Base-by-base conservation (phyloP, 257 asterid species). In the Rubia yunnanensis region DNA sequence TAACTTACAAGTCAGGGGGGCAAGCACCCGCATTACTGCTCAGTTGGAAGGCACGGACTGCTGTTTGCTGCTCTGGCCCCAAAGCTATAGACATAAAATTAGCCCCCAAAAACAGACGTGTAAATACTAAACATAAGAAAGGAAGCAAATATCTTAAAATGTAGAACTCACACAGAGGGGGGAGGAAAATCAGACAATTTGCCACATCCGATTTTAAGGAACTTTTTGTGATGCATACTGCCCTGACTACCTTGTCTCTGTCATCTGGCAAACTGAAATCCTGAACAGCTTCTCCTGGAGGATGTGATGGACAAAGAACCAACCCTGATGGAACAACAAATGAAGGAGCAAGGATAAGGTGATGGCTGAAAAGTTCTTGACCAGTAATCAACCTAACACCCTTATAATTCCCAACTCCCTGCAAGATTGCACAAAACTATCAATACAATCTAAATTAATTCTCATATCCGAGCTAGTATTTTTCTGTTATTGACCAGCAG, bases 351-450 rank as follows among this genome's bases (percentile, higher is more conserved):
- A 89, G 80, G 68, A 89, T 79, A 76, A 89, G 81, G 70, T 83
- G 78, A 65, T 82, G 72, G 85, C 99, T 81, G 85, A 81, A 78
- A 75, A 92, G 71, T 78, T 89, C 96, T 81, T 92, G 99, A 74
- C 96, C 99, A 67, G 96, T 87, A 73, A 58, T 84, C 82, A 92
- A 81, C 77, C 82, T 84, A 62, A 92, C 84, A 61, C 99, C 99
- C 77, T 79, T 84, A 70, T 83, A 89, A 53, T 71, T 73, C 73
- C 82, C 80, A 64, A 58, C 68, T 50, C 70, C 88, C 96, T 92
- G 90, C 73, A 63, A 78, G 49, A 70, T 52, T 20, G 57, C 38
- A 14, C 73, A 79, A 68, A 79, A 32, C 23, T 36, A 56, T 22
- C 67, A 53, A 41, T 63, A 69, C 64, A 56, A 72, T 73, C 4